phyloP scores from a whole-genome alignment of 2,329 filamentous ascomycete species.

The Diaporthe citrichinensis region DNA sequence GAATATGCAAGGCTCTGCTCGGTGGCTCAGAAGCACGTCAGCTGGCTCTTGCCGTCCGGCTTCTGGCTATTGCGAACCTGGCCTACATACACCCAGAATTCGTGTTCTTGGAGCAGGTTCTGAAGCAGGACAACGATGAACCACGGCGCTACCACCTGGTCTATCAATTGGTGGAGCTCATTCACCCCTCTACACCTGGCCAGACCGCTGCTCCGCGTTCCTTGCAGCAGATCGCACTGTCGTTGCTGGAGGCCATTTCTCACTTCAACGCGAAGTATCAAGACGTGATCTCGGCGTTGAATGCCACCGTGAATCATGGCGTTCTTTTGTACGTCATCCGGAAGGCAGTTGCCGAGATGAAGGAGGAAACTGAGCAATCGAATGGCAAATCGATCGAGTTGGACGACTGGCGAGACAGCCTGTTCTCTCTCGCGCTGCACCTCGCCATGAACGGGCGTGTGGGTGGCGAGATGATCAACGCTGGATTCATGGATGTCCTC shows the following conservation, averaged over 20 bases:
- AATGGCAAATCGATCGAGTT: constrained; percentile 74
- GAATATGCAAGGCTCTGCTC: constrained; percentile 85
- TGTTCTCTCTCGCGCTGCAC: constrained; percentile 89
- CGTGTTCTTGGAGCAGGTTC: constrained; percentile 86
- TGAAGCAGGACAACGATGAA: constrained; percentile 90
- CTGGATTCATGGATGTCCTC: constrained; percentile 90
- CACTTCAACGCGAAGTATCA: constrained; percentile 81
- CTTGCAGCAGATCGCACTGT: constrained; percentile 86
- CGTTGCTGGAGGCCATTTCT: constrained; percentile 87
- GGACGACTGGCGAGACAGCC: constrained; percentile 90
- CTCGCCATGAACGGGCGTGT: constrained; percentile 82
- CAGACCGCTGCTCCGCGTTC: constrained; percentile 78
- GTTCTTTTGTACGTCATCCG: constrained; percentile 93
- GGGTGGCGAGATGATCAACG: constrained; percentile 86
- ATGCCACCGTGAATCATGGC: constrained; percentile 95
- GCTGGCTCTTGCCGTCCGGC: constrained; percentile 82
- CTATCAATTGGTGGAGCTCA: constrained; percentile 91
- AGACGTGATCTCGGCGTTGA: constrained; percentile 91
- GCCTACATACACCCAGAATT: constrained; percentile 89
- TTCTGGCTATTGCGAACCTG: constrained; percentile 91
- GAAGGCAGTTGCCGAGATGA: constrained; percentile 89
- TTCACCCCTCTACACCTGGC: constrained; percentile 84
- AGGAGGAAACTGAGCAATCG: constrained; percentile 67
- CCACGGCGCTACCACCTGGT: constrained; percentile 89
- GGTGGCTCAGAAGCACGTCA: constrained; percentile 77